Base-by-base conservation (phyloP, 2,329 filamentous ascomycete species). In the Colletotrichum theobromicola region DNA sequence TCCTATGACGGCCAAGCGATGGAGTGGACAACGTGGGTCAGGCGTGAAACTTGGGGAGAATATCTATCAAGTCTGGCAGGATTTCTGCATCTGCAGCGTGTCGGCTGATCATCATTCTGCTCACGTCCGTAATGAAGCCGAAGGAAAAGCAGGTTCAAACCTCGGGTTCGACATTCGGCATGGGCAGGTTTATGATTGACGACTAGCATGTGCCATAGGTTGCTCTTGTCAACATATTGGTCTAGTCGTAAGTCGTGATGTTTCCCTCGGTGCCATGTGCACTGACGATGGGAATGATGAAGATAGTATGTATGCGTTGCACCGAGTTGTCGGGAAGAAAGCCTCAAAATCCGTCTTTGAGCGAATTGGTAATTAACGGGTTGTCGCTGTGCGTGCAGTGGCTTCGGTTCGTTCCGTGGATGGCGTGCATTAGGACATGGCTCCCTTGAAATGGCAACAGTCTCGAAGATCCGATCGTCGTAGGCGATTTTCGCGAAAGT, bases 241-340 rank as follows among this genome's bases (percentile, higher is more conserved):
- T 18, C 12, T 1, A 21, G 3, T 46, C n/a, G 12, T 0, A 21
- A 9, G 18, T n/a, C 9, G n/a, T 46, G 1, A 46, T 46, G 0
- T 46, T 46, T 21, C 42, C n/a, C n/a, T n/a, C n/a, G n/a, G n/a
- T 46, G 8, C 9, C 9, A 46, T n/a, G 5, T 46, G 42, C 42
- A 46, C 9, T 9, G 18, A 21, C n/a, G 18, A 21, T 9, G 18
- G 18, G 2, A 46, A 8, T 18, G n/a, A n/a, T 42, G 37, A 1
- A 7, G 18, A 16, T 42, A 18, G 18, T 18, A 42, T 3, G 0
- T n/a, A n/a, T 42, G 2, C 37, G 37, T 42, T 0, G 0, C 0
- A 42, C 8, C 0, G 37, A n/a, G 0, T 5, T 0, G 37, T 42
- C 0, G 37, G 37, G n/a, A n/a, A 42, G 2, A 18, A 18, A 6